These are phyloP conservation scores for Exophiala phaeomuriformis DNA, from an alignment of 2,329 filamentous ascomycete genomes.

Conservation along the genomic window DNA sequence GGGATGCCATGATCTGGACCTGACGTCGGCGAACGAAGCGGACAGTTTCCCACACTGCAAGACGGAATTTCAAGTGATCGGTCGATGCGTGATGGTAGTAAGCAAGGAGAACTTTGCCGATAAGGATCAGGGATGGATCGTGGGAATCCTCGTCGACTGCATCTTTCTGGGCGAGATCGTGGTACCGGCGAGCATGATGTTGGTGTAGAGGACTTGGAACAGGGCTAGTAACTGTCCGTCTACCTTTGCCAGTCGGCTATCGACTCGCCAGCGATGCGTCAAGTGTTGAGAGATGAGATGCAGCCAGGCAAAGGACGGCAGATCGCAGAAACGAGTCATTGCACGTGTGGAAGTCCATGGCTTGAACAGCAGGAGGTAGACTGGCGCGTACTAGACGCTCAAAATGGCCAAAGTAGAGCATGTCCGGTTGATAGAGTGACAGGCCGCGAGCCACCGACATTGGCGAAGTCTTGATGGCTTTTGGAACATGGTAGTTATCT, in stretches of 20 bases:
- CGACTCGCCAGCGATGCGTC: slow-evolving; percentile 1
- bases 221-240: slow-evolving; percentile 8
- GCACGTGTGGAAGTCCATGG: not conserved
- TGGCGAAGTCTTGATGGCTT: not conserved
- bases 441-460: not conserved
- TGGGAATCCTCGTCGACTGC: not conserved
- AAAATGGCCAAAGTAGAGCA: slow-evolving; percentile 10
- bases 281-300: slow-evolving; percentile 9
- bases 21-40: not conserved
- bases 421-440: not conserved
- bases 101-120: slow-evolving; percentile 9
- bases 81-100: slow-evolving; percentile 14
- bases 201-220: slow-evolving; percentile 1
- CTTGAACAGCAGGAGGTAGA: not conserved
- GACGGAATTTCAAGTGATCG: slow-evolving; percentile 10
- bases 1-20: not conserved
- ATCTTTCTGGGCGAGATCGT: not conserved
- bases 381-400: slow-evolving; percentile 1
- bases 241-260: not conserved
- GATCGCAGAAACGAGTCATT: not conserved
- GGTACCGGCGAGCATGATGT: slow-evolving; percentile 5
- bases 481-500: not conserved
- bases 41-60: slow-evolving; percentile 3
- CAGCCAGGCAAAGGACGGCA: slow-evolving; percentile 12
- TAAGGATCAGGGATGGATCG: not conserved